A percentile compares a stretch with the other conserved stretches of the same genome.
phyloP scores from a whole-genome alignment of 257 asterid genomes.

The Lavandula angustifolia region DNA sequence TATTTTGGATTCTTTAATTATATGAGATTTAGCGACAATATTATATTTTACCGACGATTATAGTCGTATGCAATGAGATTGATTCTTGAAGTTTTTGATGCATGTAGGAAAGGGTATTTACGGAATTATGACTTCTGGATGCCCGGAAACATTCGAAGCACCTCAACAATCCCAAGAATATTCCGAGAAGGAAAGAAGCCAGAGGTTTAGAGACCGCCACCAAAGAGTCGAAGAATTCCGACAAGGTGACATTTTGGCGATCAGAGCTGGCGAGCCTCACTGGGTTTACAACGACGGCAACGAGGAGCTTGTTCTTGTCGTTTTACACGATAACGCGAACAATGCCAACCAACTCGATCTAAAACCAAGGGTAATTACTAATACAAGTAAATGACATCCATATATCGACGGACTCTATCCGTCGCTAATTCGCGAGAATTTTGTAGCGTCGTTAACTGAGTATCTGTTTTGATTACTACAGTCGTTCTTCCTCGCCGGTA shows the following conservation, averaged over 20 bases:
- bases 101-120: slow-evolving; percentile 52
- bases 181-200: slow-evolving; percentile 24
- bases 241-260: slow-evolving; percentile 54
- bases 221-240: slow-evolving; percentile 45
- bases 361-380: slow-evolving; percentile 46
- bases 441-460: no score
- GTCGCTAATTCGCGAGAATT: no score
- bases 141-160: slow-evolving; percentile 70
- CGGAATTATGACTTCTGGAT: slow-evolving; percentile 53
- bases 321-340: slow-evolving; percentile 42
- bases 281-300: slow-evolving; percentile 68
- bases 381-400: no score
- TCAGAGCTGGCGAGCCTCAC: slow-evolving; percentile 57
- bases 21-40: no score
- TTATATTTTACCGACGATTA: no score
- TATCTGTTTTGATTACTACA: slow-evolving; percentile 1
- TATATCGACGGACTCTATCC: no score
- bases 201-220: slow-evolving; percentile 46
- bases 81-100: no score
- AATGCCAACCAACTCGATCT: slow-evolving; percentile 60
- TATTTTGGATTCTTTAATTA: no score
- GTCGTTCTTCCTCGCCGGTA: slow-evolving; percentile 71
- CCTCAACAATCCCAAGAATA: slow-evolving; percentile 30
- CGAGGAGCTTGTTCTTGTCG: slow-evolving; percentile 48
- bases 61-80: no score